Base-by-base conservation (phyloP, 768 basidiomycete species). In the Lactifluus echinatus region DNA sequence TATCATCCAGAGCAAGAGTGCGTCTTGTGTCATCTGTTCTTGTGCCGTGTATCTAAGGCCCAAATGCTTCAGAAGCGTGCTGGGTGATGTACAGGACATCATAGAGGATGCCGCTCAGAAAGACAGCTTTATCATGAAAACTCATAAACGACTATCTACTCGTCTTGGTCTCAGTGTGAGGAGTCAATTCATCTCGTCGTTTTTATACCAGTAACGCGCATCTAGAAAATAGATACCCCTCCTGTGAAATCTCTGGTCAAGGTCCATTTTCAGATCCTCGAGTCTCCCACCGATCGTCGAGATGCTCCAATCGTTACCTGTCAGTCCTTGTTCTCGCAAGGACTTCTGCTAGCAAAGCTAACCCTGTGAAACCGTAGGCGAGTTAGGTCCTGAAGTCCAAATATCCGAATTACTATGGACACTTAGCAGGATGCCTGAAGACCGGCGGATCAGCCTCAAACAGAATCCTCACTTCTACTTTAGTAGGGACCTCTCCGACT, bases 81-180 rank as follows among this genome's bases (percentile, higher is more conserved):
- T 59, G 17, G 58, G 53, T 12, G 58, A 59, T 34, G 57, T 59
- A 6, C 57, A 59, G 34, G 36, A 54, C 40, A 55, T 59, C 23
- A 59, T 59, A n/a, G 58, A 59, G 10, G 58, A 59, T 24, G 58
- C 58, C 4, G 58, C 58, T 54, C 58, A 55, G 29, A 59, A 59
- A 36, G 58, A 59, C 28, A 59, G 43, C 14, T 34, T 44, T 23
- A 55, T 59, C 28, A 39, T 55, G 53, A 59, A 59, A 39, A 59
- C 48, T 1, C 51, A 59, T 39, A 59, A 50, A 21, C 48, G 58
- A n/a, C 26, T 59, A 44, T 55, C 58, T 7, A 42, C 48, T 15
- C 53, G 58, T 29, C 48, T 59, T 17, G 58, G 58, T 24, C 26
- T 59, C 11, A 55, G 15, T 44, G 58, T 59, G 37, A 50, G 58